Evolutionary conservation across 306 rosid genomes (phyloP).

Genomic region (Casuarina cunninghamiana): DNA sequence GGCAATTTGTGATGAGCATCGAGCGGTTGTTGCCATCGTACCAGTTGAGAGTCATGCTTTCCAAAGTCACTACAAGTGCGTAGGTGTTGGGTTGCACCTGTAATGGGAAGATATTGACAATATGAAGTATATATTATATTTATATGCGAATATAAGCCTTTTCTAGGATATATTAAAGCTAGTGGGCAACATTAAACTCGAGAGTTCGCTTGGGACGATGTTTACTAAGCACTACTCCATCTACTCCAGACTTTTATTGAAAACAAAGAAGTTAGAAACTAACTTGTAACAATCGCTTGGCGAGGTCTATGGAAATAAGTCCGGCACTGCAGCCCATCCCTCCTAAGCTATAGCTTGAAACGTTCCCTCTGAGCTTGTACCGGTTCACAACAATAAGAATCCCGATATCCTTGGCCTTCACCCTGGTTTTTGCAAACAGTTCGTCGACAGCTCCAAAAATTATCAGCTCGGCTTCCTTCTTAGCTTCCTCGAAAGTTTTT

Average conservation of each 20-base stretch:
- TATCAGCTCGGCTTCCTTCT: not conserved
- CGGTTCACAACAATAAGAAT: constrained; percentile 11
- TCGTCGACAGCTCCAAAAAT: constrained; percentile 9
- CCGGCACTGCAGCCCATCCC: constrained; percentile 16
- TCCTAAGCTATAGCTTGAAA: constrained; percentile 1
- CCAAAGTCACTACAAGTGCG: constrained; percentile 2
- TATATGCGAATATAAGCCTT: too few species aligned
- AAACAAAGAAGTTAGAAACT: not conserved
- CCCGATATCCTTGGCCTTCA: not conserved
- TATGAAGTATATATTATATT: not conserved
- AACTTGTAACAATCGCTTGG: constrained; percentile 1
- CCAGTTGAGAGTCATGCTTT: constrained; percentile 14
- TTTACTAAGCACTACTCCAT: too few species aligned
- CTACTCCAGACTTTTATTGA: too few species aligned
- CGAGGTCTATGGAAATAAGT: constrained; percentile 1
- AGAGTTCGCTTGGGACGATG: too few species aligned
- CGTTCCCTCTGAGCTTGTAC: constrained; percentile 10
- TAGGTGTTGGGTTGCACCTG: not conserved
- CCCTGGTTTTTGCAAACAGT: not conserved
- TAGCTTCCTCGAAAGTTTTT: not conserved
- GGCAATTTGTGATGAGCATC: constrained; percentile 7
- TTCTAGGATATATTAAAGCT: too few species aligned
- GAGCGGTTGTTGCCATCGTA: not conserved
- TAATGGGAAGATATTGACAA: too few species aligned
- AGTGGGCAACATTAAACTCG: too few species aligned